Conservation (phyloP, 345 rosid genomes). For the Camelina sativa region DNA sequence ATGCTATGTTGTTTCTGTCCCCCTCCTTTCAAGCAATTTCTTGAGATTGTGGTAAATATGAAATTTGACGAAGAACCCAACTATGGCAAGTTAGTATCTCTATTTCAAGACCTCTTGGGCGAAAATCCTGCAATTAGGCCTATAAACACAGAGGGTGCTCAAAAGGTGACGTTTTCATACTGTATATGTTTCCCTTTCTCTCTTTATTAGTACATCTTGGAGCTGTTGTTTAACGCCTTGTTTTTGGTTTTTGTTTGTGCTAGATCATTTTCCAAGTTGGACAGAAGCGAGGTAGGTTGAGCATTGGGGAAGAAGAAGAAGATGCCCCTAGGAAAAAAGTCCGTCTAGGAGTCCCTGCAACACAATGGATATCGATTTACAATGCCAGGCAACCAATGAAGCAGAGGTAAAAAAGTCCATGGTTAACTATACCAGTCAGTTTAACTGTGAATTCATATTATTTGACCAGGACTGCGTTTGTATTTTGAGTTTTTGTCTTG, state of each 20-base stretch:
- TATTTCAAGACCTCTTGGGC: conserved; percentile 77
- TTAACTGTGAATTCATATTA: conserved; percentile 7
- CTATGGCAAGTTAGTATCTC: conserved; percentile 85
- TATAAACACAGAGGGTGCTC: conserved; percentile 95
- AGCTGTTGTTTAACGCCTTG: conserved; percentile 28
- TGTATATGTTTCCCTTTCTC: conserved; percentile 27
- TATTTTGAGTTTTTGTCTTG: background rate
- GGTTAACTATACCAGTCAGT: conserved; percentile 10
- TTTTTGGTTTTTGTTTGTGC: conserved; percentile 1
- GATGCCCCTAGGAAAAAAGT: conserved; percentile 90
- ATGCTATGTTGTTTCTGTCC: conserved; percentile 95
- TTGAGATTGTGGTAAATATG: conserved; percentile 91
- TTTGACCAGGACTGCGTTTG: background rate
- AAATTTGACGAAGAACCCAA: conserved; percentile 97
- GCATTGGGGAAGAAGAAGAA: conserved; percentile 83
- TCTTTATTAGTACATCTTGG: conserved; percentile 6
- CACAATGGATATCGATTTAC: conserved; percentile 96
- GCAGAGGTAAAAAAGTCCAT: conserved; percentile 67
- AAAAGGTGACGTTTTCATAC: conserved; percentile 61
- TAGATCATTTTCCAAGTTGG: conserved; percentile 90
- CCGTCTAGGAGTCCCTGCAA: conserved; percentile 92
- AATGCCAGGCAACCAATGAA: conserved; percentile 97
- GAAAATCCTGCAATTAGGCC: conserved; percentile 84
- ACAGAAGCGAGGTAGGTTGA: conserved; percentile 90
- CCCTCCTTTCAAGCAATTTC: conserved; percentile 75